A percentile compares a stretch with the other conserved stretches of the same genome.
Evolutionary conservation across 805 yeast genomes (phyloP).

Genomic region (Cyberlindnera japonica): DNA sequence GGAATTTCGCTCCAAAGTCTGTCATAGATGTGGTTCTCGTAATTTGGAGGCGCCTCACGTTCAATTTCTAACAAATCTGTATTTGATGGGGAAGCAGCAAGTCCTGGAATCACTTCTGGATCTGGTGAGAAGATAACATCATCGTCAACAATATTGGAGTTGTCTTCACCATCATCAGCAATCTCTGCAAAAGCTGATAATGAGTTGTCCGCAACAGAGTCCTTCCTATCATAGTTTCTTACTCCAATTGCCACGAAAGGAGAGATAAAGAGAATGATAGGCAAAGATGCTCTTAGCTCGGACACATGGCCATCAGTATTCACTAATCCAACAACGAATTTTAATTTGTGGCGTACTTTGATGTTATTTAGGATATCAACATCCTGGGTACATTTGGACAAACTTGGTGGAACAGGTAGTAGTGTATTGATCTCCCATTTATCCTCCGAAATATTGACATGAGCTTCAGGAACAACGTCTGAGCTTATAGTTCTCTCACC

Average conservation of each 20-base stretch:
- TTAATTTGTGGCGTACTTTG: conserved; percentile 85
- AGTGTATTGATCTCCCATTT: conserved; percentile 70
- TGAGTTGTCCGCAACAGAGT: conserved; percentile 23
- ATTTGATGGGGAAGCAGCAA: conserved; percentile 9
- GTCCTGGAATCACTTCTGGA: conserved; percentile 26
- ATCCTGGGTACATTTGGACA: conserved; percentile 82
- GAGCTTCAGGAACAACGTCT: conserved; percentile 36
- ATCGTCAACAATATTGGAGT: conserved; percentile 29
- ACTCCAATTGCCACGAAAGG: conserved; percentile 79
- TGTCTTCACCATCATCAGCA: conserved; percentile 25
- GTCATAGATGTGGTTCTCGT: conserved; percentile 79
- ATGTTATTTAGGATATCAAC: conserved; percentile 65
- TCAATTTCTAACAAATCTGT: conserved; percentile 34
- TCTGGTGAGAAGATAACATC: conserved; percentile 39
- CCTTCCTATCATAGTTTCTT: conserved; percentile 28
- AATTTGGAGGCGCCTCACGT: conserved; percentile 79
- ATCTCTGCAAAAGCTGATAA: conserved; percentile 26
- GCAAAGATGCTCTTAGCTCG: conserved; percentile 86
- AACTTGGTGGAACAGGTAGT: conserved; percentile 65
- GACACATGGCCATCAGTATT: conserved; percentile 93
- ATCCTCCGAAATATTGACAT: conserved; percentile 39
- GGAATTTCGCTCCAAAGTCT: conserved; percentile 64
- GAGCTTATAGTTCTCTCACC: conserved; percentile 64
- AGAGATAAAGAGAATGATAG: conserved; percentile 68
- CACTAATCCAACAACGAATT: conserved; percentile 70